Evolutionary conservation across 2,329 filamentous ascomycete species (phyloP), one percentile per base, ranked within the genome.

Genomic region (Fusarium napiforme): DNA sequence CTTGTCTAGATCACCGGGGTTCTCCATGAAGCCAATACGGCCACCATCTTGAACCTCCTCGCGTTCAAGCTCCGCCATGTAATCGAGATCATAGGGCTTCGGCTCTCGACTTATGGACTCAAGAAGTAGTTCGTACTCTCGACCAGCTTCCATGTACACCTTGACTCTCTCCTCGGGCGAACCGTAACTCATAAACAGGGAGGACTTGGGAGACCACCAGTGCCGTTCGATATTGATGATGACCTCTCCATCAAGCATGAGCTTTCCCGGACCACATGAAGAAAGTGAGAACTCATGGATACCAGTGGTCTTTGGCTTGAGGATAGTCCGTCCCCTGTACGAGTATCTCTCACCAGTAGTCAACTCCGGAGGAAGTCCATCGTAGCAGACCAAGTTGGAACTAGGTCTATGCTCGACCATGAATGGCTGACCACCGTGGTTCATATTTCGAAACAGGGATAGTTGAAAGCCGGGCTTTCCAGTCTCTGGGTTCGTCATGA

Each of bases 191-290:
- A 73, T 72, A 16, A 73, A 73, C 6, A 73, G 45, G 4, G 71
- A 58, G 2, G 69, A 72, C 23, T 72, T 73, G 3, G 71, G 71
- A 8, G 68, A 73, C 68, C 71, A 73, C 68, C 64, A 73, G n/a
- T 61, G 71, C 9, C 69, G 45, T 3, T 69, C 65, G 42, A 73
- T 72, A 16, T 69, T 30, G 18, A 72, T 64, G 14, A 73, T 30
- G 10, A 64, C 32, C 12, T 73, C 57, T 9, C 71, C 61, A 36
- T 73, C 49, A 10, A 73, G 30, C 1, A 66, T 63, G 6, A 73
- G 58, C 19, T 66, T 72, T 5, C 64, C 71, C 2, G 71, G 56
- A 2, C 71, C 71, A 18, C 68, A 72, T 1, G 55, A 57, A 3
- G 69, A 72, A 3, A 73, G 46, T 2, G 71, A 73, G 16, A 72